Percentiles rank a stretch among this genome's conserved stretches.
Evolutionary conservation across 768 basidiomycete species (phyloP).

Genomic region (Tulasnella sp.): DNA sequence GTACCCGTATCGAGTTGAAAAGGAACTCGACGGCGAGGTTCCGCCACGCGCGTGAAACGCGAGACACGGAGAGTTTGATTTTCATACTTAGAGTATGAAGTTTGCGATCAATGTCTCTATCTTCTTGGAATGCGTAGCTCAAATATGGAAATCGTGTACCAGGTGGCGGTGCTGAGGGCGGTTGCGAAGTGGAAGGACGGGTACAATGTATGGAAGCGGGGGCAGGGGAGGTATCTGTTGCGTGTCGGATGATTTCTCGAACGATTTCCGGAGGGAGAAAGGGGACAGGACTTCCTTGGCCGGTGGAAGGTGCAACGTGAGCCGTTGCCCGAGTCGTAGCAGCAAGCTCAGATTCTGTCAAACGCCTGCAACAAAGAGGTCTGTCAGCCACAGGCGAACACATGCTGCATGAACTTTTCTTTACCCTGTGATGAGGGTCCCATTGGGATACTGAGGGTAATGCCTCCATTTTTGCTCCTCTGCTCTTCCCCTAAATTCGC

Average conservation of each 20-base stretch:
- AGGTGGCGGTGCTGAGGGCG: neutral
- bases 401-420: neutral
- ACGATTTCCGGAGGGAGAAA: neutral
- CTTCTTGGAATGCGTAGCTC: neutral
- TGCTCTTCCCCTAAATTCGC: neutral
- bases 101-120: neutral
- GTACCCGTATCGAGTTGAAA: neutral
- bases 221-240: neutral
- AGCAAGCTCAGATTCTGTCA: neutral
- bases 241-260: neutral
- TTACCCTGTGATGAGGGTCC: neutral
- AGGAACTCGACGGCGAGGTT: neutral
- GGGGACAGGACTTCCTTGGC: neutral
- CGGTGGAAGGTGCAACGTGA: neutral
- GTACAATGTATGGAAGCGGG: neutral
- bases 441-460: neutral
- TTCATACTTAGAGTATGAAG: neutral
- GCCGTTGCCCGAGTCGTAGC: neutral
- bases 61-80: neutral
- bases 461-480: neutral
- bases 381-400: neutral
- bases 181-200: neutral
- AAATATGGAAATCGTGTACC: neutral
- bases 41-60: neutral
- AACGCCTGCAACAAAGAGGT: neutral